phyloP scores from a whole-genome alignment of 345 rosid species.

The Moricandia arvensis region DNA sequence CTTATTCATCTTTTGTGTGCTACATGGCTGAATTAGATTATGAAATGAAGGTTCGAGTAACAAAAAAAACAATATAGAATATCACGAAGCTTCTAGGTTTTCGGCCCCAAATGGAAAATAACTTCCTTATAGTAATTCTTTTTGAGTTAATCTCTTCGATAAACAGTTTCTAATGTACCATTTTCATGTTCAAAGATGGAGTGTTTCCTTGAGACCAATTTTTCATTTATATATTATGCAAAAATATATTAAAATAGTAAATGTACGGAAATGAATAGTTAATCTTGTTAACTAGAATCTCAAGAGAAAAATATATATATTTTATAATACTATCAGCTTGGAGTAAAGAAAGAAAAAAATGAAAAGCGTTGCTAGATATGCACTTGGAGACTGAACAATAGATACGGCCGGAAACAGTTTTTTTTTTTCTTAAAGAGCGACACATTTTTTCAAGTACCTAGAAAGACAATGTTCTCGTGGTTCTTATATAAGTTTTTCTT shows the following conservation, averaged over 20 bases:
- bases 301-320: neutral
- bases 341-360: neutral
- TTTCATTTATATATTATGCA: neutral
- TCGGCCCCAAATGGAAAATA: too few species aligned
- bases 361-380: conserved; percentile 31
- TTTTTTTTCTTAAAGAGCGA: too few species aligned
- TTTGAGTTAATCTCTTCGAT: neutral
- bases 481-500: neutral
- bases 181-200: conserved; percentile 33
- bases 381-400: conserved; percentile 29
- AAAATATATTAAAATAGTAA: too few species aligned
- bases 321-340: conserved; percentile 13
- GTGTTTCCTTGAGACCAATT: conserved; percentile 12
- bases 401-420: neutral
- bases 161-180: neutral
- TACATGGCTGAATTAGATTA: neutral
- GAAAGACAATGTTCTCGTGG: neutral
- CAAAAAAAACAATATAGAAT: neutral
- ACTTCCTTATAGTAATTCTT: neutral
- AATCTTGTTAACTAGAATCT: conserved; percentile 9
- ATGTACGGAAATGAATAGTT: conserved; percentile 26
- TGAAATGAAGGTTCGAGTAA: neutral
- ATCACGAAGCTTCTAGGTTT: too few species aligned
- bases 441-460: neutral
- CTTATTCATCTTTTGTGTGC: neutral